Conservation (phyloP, 2,329 filamentous ascomycete genomes). For the Verticillium longisporum region DNA sequence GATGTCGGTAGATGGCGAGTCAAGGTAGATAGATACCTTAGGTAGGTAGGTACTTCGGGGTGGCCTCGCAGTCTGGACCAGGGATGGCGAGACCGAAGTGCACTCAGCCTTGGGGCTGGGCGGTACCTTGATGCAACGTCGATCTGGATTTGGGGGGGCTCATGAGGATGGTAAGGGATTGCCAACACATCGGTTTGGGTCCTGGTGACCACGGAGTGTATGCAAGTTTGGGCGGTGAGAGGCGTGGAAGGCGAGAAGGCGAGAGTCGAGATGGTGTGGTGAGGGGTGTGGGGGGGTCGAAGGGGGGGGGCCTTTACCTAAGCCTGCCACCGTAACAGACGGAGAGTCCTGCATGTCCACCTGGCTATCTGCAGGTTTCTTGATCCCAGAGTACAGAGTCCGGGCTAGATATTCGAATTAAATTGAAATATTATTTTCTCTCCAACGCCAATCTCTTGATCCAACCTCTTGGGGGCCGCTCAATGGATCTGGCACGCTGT, state of each 20-base stretch:
- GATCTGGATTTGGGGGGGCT: not conserved
- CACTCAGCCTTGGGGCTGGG: not conserved
- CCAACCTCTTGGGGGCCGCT: too few species aligned
- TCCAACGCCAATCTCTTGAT: too few species aligned
- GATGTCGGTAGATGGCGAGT: too few species aligned
- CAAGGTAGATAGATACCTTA: too few species aligned
- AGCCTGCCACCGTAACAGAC: not conserved
- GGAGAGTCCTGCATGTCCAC: not conserved
- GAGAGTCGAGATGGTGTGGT: not conserved
- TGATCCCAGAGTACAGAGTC: not conserved
- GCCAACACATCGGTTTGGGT: not conserved
- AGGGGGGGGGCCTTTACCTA: not conserved
- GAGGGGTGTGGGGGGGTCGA: not conserved
- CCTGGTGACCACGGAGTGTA: constrained; percentile 16
- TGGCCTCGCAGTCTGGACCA: not conserved
- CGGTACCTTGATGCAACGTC: not conserved
- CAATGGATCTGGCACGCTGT: too few species aligned
- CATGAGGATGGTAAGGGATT: not conserved
- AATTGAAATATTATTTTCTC: not conserved
- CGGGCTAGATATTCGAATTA: not conserved
- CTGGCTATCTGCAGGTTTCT: not conserved
- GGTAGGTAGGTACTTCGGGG: not conserved
- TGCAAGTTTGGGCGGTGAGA: constrained; percentile 22
- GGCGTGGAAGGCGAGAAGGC: not conserved
- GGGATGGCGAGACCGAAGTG: not conserved